phyloP scores from a whole-genome alignment of 2,329 filamentous ascomycete species.

The Arthrobotrys megalospora region DNA sequence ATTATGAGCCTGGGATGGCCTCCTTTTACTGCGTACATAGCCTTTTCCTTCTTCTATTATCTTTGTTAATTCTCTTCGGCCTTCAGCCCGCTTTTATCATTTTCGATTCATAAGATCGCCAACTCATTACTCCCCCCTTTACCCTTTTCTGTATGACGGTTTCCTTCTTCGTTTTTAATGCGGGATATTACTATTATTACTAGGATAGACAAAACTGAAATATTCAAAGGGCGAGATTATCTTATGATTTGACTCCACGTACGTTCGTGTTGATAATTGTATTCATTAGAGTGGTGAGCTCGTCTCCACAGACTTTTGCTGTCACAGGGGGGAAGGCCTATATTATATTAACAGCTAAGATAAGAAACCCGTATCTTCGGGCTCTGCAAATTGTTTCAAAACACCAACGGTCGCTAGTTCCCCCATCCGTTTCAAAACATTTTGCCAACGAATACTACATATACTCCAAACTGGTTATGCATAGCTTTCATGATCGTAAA shows the following conservation, averaged over 20 bases:
- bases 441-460: not conserved
- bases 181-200: conserved; percentile 33
- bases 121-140: conserved; percentile 11
- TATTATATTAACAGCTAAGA: not conserved
- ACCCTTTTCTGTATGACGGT: not conserved
- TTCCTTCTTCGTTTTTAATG: conserved; percentile 16
- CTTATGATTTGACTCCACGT: conserved; percentile 10
- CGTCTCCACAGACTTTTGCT: not conserved
- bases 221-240: conserved; percentile 23
- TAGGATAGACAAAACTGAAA: conserved; percentile 33
- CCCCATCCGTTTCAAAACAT: not conserved
- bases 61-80: conserved; percentile 11
- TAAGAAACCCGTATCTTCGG: not conserved
- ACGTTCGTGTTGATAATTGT: not conserved
- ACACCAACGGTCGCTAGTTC: not conserved
- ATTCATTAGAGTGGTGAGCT: conserved; percentile 13
- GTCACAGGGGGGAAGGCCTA: not conserved
- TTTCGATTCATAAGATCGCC: conserved; percentile 18
- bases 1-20: conserved; percentile 38
- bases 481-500: too few species aligned
- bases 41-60: conserved; percentile 12
- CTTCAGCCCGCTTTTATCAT: not conserved
- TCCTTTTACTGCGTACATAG: conserved; percentile 30
- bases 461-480: too few species aligned
- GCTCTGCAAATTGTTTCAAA: conserved; percentile 16